A percentile compares a stretch with the other conserved stretches of the same genome.
phyloP scores from a whole-genome alignment of 2,329 filamentous ascomycete genomes.

The Dactylellina haptotyla region DNA sequence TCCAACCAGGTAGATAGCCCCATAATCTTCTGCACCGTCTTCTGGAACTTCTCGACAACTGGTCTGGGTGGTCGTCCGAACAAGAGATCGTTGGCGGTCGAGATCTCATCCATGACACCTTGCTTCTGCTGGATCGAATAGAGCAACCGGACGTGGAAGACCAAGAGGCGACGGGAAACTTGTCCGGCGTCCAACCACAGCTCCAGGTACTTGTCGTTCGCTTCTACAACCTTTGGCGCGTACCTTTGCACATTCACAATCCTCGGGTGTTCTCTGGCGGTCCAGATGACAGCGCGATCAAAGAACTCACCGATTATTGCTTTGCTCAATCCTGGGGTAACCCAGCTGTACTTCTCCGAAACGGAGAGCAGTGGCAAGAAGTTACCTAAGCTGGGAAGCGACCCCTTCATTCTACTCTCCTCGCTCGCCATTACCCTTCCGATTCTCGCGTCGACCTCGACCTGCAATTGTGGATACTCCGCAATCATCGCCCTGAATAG shows the following conservation, averaged over 20 bases:
- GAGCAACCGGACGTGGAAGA: constrained; percentile 44
- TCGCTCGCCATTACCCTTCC: constrained; percentile 14
- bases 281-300: constrained; percentile 47
- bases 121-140: constrained; percentile 36
- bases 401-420: constrained; percentile 16
- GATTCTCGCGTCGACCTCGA: constrained; percentile 37
- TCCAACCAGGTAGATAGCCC: constrained; percentile 22
- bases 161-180: constrained; percentile 36
- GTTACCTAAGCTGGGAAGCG: constrained; percentile 37
- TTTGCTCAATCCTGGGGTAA: constrained; percentile 38
- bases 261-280: constrained; percentile 33
- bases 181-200: constrained; percentile 31
- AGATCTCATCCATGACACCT: constrained; percentile 33
- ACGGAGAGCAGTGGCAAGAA: constrained; percentile 37
- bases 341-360: constrained; percentile 35
- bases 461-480: constrained; percentile 37
- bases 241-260: constrained; percentile 34
- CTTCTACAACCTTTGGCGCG: constrained; percentile 8
- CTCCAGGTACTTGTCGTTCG: constrained; percentile 29
- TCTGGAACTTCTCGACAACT: constrained; percentile 43
- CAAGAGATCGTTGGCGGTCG: constrained; percentile 42
- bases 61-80: constrained; percentile 39
- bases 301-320: constrained; percentile 46
- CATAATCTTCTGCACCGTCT: constrained; percentile 48
- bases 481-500: constrained; percentile 34